Base-by-base conservation (phyloP, 1,284 basidiomycete species). In the Inonotus hispidus region DNA sequence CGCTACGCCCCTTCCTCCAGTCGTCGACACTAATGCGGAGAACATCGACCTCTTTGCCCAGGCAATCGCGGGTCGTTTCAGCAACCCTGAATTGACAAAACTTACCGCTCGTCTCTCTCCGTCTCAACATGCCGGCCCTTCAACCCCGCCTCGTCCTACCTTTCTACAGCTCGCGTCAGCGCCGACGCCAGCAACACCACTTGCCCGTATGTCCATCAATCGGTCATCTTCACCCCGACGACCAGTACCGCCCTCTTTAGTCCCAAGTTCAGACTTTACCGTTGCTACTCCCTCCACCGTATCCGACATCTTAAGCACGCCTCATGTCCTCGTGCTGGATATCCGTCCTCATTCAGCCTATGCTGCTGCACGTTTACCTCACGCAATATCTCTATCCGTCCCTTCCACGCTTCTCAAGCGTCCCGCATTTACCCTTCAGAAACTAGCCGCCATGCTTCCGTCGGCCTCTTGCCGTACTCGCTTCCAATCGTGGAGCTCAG, bases 351-450 rank as follows among this genome's bases (percentile, higher is more conserved):
- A 92, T 71, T 87, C 87, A 11, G 82, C 88, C 5, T 89, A 84
- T 70, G 73, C 82, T 1, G 71, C 79, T 14, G 86, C 85, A 11
- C 87, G 93, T 56, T 67, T 95, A 32, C 80, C 81, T 32, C 69
- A 76, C 46, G 88, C 95, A n/a, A 79, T 97, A 64, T 93, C 93
- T 46, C 82, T 98, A 61, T 93, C 92, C 52, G 91, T 97, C 3
- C 95, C 95, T 0, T 95, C 94, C 3, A 98, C 95, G 0, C 84
- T 98, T 27, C 87, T 99, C 69, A 93, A 93, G 64, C 86, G 94
- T 0, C 92, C 92, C 0, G 79, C 85, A 5, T 95, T 93, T 74
- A 87, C 88, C 27, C 80, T 95, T 8, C 77, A 83, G 37, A 87
- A 86, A 49, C 80, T 96, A 11, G 74, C 82, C 1, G 83, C 84